Evolutionary conservation across 495 filamentous ascomycete species (phyloP).

Genomic region (Neurospora intermedia): DNA sequence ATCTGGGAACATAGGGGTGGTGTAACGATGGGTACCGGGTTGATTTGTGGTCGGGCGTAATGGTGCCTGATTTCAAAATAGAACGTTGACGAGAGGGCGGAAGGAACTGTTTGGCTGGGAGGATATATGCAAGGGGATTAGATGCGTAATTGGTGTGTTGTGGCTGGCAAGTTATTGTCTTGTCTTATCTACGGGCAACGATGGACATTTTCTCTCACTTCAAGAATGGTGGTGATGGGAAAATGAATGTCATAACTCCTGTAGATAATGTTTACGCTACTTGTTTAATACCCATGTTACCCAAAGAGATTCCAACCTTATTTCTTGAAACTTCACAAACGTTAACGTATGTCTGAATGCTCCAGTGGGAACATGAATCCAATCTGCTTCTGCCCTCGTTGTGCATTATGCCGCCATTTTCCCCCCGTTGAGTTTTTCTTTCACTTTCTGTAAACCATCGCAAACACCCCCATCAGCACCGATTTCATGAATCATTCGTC

Average conservation of each 20-base stretch:
- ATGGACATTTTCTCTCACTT: background rate
- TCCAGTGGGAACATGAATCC: background rate
- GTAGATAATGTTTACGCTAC: background rate
- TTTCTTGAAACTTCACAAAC: background rate
- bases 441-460: background rate
- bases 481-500: background rate
- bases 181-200: background rate
- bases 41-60: too few relatives aligned
- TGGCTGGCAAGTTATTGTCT: too few relatives aligned
- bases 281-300: background rate
- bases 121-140: background rate
- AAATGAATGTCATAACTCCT: background rate
- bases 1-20: too few relatives aligned
- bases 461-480: background rate
- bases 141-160: too few relatives aligned
- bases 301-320: background rate
- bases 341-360: background rate
- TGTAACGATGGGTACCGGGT: too few relatives aligned
- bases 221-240: background rate
- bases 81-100: background rate
- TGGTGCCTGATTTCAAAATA: background rate
- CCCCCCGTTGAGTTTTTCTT: background rate
- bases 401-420: background rate
- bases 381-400: background rate
- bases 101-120: background rate